These are phyloP conservation scores for Jaltomata sinuosa DNA, from an alignment of 257 asterid genomes.

Conservation along the genomic window DNA sequence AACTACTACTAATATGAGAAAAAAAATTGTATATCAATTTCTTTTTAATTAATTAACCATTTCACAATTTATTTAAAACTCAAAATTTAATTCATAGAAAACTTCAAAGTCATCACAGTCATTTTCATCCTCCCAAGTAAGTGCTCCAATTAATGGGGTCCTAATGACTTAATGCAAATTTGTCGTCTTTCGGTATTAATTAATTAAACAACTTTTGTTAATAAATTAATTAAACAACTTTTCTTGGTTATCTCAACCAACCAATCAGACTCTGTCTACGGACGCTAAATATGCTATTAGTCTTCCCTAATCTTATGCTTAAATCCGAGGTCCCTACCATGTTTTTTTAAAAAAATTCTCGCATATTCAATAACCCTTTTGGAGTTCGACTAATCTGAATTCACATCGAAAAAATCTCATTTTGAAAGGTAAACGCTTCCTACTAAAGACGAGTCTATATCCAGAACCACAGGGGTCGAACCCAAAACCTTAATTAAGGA, in stretches of 20 bases:
- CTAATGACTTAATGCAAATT: not conserved
- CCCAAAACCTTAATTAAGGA: not conserved
- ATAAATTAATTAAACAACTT: slow-evolving; percentile 6
- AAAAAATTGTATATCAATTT: not conserved
- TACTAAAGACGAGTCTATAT: not conserved
- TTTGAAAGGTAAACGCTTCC: not conserved
- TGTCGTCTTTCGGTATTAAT: slow-evolving; percentile 11
- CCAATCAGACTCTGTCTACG: slow-evolving; percentile 26
- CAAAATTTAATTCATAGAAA: not conserved
- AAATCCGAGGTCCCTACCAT: slow-evolving; percentile 38
- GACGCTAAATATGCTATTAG: slow-evolving; percentile 22
- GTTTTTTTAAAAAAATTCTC: no score
- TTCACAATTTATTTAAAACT: not conserved
- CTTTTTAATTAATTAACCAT: not conserved
- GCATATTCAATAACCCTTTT: no score
- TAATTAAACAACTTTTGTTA: not conserved
- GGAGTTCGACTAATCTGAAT: not conserved
- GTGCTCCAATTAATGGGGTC: slow-evolving; percentile 1
- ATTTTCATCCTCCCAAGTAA: slow-evolving; percentile 1
- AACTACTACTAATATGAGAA: not conserved
- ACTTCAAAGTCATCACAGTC: not conserved
- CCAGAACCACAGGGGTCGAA: no score
- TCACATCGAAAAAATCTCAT: not conserved
- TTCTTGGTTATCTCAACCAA: slow-evolving; percentile 21
- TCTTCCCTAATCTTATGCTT: slow-evolving; percentile 15